A percentile compares a stretch with the other conserved stretches of the same genome.
Evolutionary conservation across 1,284 basidiomycete genomes (phyloP).

Genomic region (Pseudozyma pruni): DNA sequence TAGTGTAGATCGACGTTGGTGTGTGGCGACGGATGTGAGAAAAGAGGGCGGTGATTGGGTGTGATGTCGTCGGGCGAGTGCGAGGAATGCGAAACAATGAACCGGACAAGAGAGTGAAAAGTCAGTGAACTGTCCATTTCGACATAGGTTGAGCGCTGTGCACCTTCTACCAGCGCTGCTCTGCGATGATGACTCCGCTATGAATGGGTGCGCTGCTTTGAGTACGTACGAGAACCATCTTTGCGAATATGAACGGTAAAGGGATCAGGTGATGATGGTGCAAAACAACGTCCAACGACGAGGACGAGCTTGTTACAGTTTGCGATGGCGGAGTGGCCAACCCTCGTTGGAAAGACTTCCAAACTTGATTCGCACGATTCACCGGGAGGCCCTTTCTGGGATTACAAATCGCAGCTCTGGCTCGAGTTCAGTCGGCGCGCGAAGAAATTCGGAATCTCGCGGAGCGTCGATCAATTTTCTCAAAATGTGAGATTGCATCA

Average conservation of each 20-base stretch:
- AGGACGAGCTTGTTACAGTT: conserved; percentile 2
- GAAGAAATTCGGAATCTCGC: conserved; percentile 23
- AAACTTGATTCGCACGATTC: conserved; percentile 19
- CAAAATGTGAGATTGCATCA: conserved; percentile 1
- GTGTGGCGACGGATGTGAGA: no score
- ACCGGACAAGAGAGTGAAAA: background rate
- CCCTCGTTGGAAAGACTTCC: conserved; percentile 1
- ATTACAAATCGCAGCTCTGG: conserved; percentile 33
- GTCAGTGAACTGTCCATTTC: no score
- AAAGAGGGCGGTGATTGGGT: no score
- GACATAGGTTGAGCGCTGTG: no score
- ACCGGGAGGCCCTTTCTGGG: conserved; percentile 2
- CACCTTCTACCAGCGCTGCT: no score
- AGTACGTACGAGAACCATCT: conserved; percentile 45
- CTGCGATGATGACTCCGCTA: background rate
- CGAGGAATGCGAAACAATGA: background rate
- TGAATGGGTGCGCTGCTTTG: background rate
- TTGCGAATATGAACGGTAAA: conserved; percentile 5
- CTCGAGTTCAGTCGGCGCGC: conserved; percentile 12
- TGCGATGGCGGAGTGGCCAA: conserved; percentile 26
- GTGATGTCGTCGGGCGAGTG: background rate
- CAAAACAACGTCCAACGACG: conserved; percentile 12
- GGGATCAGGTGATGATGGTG: conserved; percentile 27
- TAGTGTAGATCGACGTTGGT: no score
- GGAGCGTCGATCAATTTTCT: conserved; percentile 1